Percentiles rank a stretch among this genome's conserved stretches.
Conservation (phyloP, 73 alveolate species). For the Stentor coeruleus region DNA sequence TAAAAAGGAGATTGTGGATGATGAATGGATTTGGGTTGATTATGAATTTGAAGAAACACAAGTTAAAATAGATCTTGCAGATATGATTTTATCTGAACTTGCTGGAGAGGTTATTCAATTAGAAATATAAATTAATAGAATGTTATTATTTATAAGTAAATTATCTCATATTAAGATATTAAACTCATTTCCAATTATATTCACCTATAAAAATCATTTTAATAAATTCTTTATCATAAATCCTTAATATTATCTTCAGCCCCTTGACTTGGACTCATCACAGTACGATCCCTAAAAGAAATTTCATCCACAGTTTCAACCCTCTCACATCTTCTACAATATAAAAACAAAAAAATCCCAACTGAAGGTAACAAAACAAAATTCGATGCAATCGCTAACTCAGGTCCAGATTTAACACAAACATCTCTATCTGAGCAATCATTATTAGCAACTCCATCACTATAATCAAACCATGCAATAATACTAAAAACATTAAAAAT, state of each 20-base stretch:
- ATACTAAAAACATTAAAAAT: not conserved
- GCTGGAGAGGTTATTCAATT: conserved; percentile 28
- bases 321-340: not conserved
- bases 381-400: conserved; percentile 4
- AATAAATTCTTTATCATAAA: too few species aligned
- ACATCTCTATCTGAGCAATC: not conserved
- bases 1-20: conserved; percentile 27
- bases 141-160: too few species aligned
- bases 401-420: not conserved
- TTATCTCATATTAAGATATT: too few species aligned
- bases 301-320: not conserved
- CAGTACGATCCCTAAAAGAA: too few species aligned
- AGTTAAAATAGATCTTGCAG: conserved; percentile 37
- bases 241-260: too few species aligned
- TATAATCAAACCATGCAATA: not conserved
- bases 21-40: conserved; percentile 32
- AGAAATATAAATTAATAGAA: too few species aligned
- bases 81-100: conserved; percentile 33
- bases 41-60: conserved; percentile 43
- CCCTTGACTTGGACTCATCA: too few species aligned
- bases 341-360: not conserved
- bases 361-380: not conserved
- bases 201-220: too few species aligned
- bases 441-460: not conserved
- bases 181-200: too few species aligned